Conservation (phyloP, 164 flowering plant genomes). For the Sedum album region DNA sequence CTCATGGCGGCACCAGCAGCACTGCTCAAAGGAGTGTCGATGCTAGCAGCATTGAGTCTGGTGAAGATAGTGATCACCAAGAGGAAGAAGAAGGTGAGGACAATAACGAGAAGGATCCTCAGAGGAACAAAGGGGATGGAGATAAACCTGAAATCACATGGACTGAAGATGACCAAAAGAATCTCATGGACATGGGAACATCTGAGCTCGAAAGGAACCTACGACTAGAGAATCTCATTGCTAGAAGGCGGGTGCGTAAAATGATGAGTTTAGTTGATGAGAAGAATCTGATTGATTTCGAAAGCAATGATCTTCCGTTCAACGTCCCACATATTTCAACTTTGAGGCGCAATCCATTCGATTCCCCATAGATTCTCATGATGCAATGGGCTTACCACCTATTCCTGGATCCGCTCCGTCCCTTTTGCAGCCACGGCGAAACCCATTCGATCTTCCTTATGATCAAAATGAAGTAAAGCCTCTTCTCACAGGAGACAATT, state of each 20-base stretch:
- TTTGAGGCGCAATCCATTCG: slow-evolving; percentile 65
- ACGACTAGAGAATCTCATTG: slow-evolving; percentile 73
- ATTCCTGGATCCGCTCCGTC: slow-evolving; percentile 94
- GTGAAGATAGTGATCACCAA: slow-evolving; percentile 33
- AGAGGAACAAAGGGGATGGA: slow-evolving; percentile 32
- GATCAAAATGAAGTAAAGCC: slow-evolving; percentile 69
- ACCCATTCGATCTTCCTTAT: slow-evolving; percentile 87
- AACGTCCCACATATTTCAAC: slow-evolving; percentile 51
- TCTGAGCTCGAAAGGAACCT: slow-evolving; percentile 67
- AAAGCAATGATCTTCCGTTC: slow-evolving; percentile 39
- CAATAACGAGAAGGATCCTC: slow-evolving; percentile 26
- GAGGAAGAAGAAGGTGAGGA: slow-evolving; percentile 30
- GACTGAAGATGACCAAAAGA: slow-evolving; percentile 90
- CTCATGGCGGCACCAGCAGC: slow-evolving; percentile 19
- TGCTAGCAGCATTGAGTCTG: slow-evolving; percentile 33
- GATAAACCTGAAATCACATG: slow-evolving; percentile 60
- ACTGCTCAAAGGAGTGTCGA: slow-evolving; percentile 13
- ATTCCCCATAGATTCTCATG: slow-evolving; percentile 33
- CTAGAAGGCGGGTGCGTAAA: slow-evolving; percentile 61
- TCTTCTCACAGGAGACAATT: slow-evolving; percentile 45
- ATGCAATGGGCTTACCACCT: slow-evolving; percentile 42
- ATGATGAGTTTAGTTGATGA: slow-evolving; percentile 40
- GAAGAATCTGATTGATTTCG: slow-evolving; percentile 77
- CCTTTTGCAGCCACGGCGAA: slow-evolving; percentile 42
- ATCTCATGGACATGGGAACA: slow-evolving; percentile 68